A percentile compares a stretch with the other conserved stretches of the same genome.
Evolutionary conservation across 306 rosid genomes (phyloP).

Genomic region (Castanea crenata): DNA sequence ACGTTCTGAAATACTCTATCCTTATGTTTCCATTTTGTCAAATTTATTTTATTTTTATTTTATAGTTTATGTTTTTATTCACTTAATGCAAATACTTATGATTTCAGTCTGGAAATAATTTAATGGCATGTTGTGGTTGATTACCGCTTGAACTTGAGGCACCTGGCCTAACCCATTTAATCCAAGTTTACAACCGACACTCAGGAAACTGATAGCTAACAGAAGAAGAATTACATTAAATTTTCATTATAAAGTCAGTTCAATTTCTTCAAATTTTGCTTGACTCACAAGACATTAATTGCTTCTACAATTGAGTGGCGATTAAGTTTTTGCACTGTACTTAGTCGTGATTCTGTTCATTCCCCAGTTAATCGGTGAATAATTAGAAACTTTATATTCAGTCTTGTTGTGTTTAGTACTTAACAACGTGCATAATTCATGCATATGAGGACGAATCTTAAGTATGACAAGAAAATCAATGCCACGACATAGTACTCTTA

Average conservation of each 20-base stretch:
- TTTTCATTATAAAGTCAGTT: not conserved
- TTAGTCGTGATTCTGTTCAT: not conserved
- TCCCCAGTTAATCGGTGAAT: not conserved
- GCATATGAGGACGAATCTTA: not conserved
- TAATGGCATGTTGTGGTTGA: not conserved
- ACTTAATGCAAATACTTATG: not conserved
- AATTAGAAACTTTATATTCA: not conserved
- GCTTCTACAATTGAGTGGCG: not conserved
- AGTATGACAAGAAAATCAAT: not conserved
- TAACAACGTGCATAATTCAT: not conserved
- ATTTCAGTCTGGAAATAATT: not conserved
- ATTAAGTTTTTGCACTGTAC: not conserved
- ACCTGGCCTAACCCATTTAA: not conserved
- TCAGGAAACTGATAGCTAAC: not conserved
- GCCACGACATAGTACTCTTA: not conserved
- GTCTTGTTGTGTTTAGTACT: not conserved
- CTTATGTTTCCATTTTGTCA: slow-evolving; percentile 1
- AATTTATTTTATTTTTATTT: not conserved
- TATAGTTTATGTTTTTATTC: slow-evolving; percentile 5
- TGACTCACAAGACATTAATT: not conserved
- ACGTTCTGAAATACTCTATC: slow-evolving; percentile 28
- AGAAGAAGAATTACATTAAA: not conserved
- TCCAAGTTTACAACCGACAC: not conserved
- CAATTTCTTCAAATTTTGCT: not conserved
- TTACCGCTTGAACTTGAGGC: not conserved